phyloP scores from a whole-genome alignment of 352 stramenopile species.

The Pythium folliculosum region DNA sequence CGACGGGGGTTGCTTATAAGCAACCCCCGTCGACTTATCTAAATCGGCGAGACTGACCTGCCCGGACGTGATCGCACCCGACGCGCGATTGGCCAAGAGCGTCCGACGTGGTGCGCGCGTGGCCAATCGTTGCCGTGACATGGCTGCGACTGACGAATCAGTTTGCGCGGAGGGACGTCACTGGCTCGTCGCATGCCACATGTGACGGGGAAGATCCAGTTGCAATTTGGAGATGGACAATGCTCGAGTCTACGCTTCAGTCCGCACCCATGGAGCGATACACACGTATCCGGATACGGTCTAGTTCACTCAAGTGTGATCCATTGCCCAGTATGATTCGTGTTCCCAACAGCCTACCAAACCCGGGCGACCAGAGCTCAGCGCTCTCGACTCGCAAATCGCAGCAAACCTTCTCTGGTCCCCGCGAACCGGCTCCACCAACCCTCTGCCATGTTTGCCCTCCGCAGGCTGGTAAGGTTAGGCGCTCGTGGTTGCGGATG shows the following conservation, averaged over 20 bases:
- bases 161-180: background rate
- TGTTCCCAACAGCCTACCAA: no score
- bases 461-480: background rate
- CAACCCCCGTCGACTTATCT: no score
- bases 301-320: no score
- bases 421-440: no score
- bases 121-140: slow-evolving; percentile 16
- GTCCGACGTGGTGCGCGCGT: slow-evolving; percentile 9
- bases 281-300: no score
- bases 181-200: slow-evolving; percentile 19
- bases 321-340: no score
- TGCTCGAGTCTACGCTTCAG: background rate
- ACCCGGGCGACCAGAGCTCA: no score
- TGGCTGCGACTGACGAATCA: slow-evolving; percentile 17
- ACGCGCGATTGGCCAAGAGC: slow-evolving; percentile 10
- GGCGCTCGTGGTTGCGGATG: slow-evolving; percentile 1
- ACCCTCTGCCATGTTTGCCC: no score
- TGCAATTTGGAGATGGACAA: background rate
- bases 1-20: background rate
- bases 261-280: no score
- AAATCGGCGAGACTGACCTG: background rate
- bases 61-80: background rate
- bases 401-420: no score
- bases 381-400: no score
- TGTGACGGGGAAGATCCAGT: slow-evolving; percentile 13